Base-by-base conservation (phyloP, 2,329 filamentous ascomycete species). In the Aspergillus oerlinghausenensis region DNA sequence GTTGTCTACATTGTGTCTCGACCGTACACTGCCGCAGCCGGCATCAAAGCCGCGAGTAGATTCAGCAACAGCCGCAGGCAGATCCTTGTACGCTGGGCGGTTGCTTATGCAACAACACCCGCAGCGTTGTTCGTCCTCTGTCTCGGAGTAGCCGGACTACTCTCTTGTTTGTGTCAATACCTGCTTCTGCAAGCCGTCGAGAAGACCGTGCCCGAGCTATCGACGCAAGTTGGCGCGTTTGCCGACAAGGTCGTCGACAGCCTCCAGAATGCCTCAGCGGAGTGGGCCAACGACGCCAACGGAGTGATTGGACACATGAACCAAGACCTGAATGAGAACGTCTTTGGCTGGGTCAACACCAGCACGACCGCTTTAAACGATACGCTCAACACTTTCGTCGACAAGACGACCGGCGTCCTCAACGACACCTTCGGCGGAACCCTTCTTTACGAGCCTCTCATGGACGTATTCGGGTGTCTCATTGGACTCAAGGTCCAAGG, bases 311-410 rank as follows among this genome's bases (percentile, higher is more conserved):
- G 74, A 55, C 73, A 79, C 49, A 82, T 84, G n/a, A 85, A 85
- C 69, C 71, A 79, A 55, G 84, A 90, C 32, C 85, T 99, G 74
- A 99, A 97, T 76, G 70, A 87, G 42, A 86, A 97, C 60, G 79
- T 99, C 25, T 85, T 97, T 60, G 88, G 88, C 58, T 95, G 93
- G 83, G 92, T 97, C 49, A 88, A 87, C 56, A 92, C 88, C 52
- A 90, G 89, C 32, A 97, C 93, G 0, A 79, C 79, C 7, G 89
- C 92, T 1, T 82, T 97, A 68, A 97, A 97, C 71, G 75, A 88
- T 66, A 97, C 93, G 0, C 82, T 99, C 48, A 94, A 90, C 65
- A 80, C 80, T 2, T 96, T 97, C 70, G 86, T 93, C 53, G 81
- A 88, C 54, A 83, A 88, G 63, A 95, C 95, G 79, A 84, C 85